Percentiles rank a stretch among this genome's conserved stretches.
These are phyloP conservation scores for Naganishia vishniacii DNA, from an alignment of 768 basidiomycete species.

Conservation along the genomic window DNA sequence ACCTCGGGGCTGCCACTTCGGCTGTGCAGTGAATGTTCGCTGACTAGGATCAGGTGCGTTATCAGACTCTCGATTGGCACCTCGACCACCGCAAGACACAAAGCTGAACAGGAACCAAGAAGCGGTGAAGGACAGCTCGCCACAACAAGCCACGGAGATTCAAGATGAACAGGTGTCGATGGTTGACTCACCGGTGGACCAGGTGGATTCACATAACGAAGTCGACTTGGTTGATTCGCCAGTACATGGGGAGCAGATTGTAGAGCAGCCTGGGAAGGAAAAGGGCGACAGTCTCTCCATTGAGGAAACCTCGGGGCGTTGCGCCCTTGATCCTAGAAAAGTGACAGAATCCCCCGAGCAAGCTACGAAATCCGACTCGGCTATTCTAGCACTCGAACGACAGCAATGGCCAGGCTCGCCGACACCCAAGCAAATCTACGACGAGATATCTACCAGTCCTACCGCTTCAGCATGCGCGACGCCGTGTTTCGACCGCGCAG, in stretches of 20 bases:
- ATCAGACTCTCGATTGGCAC: background rate
- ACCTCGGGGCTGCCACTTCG: background rate
- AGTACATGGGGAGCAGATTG: no score
- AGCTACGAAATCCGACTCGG: slow-evolving; percentile 1
- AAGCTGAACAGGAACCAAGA: background rate
- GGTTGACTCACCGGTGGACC: no score
- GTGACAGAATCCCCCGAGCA: background rate
- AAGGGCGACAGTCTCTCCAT: no score
- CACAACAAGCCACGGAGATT: no score
- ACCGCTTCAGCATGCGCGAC: slow-evolving; percentile 12
- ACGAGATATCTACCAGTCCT: background rate
- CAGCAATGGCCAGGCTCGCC: background rate
- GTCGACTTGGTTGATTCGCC: no score
- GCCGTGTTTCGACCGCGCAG: background rate
- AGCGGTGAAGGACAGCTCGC: no score
- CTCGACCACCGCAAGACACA: background rate
- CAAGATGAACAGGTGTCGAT: no score
- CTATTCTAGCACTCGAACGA: background rate
- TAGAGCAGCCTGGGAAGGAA: no score
- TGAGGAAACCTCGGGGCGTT: background rate
- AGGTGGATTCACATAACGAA: no score
- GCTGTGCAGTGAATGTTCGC: background rate
- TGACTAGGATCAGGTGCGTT: background rate
- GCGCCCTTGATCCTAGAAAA: background rate
- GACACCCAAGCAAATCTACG: background rate